Evolutionary conservation across 2,329 filamentous ascomycete genomes (phyloP).

Genomic region (Xylariaceae sp.): DNA sequence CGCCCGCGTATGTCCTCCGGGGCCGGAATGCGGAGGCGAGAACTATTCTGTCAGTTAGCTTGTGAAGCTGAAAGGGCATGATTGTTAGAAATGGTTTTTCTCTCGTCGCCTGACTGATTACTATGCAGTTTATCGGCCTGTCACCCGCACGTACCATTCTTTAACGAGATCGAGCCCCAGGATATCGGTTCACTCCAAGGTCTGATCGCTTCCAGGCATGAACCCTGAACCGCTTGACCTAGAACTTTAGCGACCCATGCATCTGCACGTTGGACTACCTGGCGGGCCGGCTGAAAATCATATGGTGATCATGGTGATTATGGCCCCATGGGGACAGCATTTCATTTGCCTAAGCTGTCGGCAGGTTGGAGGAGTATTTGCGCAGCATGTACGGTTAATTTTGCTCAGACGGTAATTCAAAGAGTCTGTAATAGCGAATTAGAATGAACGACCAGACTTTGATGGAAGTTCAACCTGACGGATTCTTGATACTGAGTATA

Average conservation of each 20-base stretch:
- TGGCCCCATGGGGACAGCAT: no score
- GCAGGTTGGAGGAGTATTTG: no score
- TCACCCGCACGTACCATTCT: constrained; percentile 1
- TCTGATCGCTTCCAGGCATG: constrained; percentile 1
- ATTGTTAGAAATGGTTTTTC: constrained; percentile 1
- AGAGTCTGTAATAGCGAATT: no score
- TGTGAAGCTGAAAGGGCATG: constrained; percentile 5
- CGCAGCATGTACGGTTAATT: no score
- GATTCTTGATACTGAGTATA: neutral
- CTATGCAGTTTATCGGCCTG: neutral
- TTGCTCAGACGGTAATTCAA: no score
- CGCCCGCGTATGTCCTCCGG: no score
- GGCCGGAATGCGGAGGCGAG: neutral
- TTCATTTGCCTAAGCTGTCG: no score
- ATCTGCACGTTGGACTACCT: neutral
- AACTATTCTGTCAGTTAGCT: neutral
- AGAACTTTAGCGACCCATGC: neutral
- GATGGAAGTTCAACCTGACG: neutral
- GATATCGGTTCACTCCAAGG: neutral
- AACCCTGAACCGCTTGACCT: no score
- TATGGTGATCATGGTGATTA: no score
- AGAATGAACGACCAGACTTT: neutral
- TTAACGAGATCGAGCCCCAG: constrained; percentile 1
- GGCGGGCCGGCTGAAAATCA: no score
- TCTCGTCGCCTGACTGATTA: constrained; percentile 2